Conservation (phyloP, 305 asterid genomes). For the Fraxinus angustifolia region DNA sequence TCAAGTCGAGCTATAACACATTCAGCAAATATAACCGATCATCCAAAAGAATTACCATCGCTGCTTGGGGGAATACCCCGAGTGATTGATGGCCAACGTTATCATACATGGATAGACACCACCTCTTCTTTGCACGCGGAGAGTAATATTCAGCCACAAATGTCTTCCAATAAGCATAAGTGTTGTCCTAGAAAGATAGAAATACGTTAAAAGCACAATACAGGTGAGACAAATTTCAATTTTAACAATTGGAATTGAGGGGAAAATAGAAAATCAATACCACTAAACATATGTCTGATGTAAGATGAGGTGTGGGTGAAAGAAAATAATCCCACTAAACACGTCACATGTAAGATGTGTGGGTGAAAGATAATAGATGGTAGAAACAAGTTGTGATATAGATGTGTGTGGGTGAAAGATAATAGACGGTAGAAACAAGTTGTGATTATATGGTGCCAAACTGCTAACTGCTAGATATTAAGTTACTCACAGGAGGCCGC, state of each 20-base stretch:
- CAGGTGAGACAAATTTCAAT: conserved; percentile 2
- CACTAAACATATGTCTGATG: conserved; percentile 13
- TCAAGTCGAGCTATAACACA: conserved; percentile 3
- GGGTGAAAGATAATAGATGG: background rate
- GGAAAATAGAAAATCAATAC: conserved; percentile 4
- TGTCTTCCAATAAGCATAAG: conserved; percentile 89
- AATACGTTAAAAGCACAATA: conserved; percentile 6
- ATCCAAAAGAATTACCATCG: conserved; percentile 60
- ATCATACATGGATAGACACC: conserved; percentile 87
- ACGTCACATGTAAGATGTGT: conserved; percentile 4
- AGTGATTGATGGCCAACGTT: conserved; percentile 86
- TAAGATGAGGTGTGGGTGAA: background rate
- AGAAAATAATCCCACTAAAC: conserved; percentile 11
- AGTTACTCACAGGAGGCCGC: conserved; percentile 73
- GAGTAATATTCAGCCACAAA: conserved; percentile 90
- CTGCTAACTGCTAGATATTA: background rate
- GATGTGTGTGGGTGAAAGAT: background rate
- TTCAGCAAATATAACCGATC: conserved; percentile 4
- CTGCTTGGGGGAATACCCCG: conserved; percentile 87
- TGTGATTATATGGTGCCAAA: background rate
- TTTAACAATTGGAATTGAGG: conserved; percentile 3
- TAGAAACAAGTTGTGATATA: background rate
- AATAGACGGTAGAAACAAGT: background rate
- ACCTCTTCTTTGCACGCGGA: conserved; percentile 89
- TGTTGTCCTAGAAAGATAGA: conserved; percentile 56